Conservation (phyloP, 73 alveolate species). For the Tetrahymena thermophila region DNA sequence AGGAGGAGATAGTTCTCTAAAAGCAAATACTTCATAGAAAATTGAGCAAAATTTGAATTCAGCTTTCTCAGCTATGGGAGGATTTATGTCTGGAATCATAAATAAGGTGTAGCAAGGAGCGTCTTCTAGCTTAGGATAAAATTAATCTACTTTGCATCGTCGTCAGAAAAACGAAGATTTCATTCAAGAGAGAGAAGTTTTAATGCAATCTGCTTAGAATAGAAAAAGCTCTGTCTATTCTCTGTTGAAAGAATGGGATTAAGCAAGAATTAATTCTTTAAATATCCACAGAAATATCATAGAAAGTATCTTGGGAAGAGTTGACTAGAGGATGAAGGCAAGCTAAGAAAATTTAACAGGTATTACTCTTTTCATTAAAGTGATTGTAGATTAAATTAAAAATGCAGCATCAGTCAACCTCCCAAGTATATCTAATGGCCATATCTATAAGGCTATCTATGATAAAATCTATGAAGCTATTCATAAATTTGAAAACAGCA, state of each 20-base stretch:
- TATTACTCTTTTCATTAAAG: not conserved
- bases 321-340: not conserved
- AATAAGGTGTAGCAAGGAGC: not conserved
- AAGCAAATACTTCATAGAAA: not conserved
- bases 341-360: not conserved
- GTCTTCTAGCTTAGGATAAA: not conserved
- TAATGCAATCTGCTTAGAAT: not conserved
- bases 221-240: not conserved
- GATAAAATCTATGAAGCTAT: not conserved
- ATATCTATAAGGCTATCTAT: not conserved
- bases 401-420: not conserved
- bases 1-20: not conserved
- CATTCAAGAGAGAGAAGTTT: not conserved
- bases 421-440: not conserved
- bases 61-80: not conserved
- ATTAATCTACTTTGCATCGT: not conserved
- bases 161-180: not conserved
- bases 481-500: not conserved
- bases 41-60: not conserved
- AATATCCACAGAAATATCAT: not conserved
- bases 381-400: not conserved
- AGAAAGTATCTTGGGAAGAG: not conserved
- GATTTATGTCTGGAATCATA: not conserved
- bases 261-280: not conserved
- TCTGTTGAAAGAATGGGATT: not conserved